These are phyloP conservation scores for Nakaseomyces kungkrabaensis DNA, from an alignment of 1,139 yeast species.

Conservation along the genomic window DNA sequence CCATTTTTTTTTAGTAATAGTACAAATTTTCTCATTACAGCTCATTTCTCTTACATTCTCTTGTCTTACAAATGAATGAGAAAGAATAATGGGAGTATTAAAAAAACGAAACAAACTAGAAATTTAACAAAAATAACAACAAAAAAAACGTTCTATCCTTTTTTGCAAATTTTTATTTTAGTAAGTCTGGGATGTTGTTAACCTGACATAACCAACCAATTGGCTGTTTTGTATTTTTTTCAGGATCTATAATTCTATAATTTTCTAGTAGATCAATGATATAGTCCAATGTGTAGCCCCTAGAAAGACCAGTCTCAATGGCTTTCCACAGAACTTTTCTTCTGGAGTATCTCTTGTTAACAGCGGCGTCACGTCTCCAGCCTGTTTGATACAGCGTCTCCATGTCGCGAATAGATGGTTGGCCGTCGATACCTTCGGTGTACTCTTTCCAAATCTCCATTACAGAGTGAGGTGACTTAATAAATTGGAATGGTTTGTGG, in stretches of 20 bases:
- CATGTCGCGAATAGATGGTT: constrained; percentile 33
- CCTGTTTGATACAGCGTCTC: constrained; percentile 32
- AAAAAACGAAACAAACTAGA: background rate
- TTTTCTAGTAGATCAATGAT: constrained; percentile 32
- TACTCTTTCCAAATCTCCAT: constrained; percentile 36
- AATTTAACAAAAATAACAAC: background rate
- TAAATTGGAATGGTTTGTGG: constrained; percentile 29
- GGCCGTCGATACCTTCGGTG: constrained; percentile 31
- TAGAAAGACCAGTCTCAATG: constrained; percentile 30
- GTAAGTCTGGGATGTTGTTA: constrained; percentile 25
- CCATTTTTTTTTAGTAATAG: background rate
- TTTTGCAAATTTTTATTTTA: constrained; percentile 11
- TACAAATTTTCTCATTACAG: background rate
- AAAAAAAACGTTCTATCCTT: background rate
- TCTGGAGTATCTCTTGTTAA: constrained; percentile 33
- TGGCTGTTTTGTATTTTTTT: constrained; percentile 31
- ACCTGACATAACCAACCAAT: constrained; percentile 35
- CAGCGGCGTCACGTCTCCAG: constrained; percentile 36
- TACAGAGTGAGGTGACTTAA: constrained; percentile 34
- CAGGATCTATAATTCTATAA: constrained; percentile 28
- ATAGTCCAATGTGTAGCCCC: constrained; percentile 29
- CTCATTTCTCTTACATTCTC: background rate
- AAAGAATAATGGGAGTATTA: background rate
- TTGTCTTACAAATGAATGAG: background rate
- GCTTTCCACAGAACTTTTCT: constrained; percentile 34